phyloP scores from a whole-genome alignment of 352 stramenopile species.

The Phytophthora meadii region DNA sequence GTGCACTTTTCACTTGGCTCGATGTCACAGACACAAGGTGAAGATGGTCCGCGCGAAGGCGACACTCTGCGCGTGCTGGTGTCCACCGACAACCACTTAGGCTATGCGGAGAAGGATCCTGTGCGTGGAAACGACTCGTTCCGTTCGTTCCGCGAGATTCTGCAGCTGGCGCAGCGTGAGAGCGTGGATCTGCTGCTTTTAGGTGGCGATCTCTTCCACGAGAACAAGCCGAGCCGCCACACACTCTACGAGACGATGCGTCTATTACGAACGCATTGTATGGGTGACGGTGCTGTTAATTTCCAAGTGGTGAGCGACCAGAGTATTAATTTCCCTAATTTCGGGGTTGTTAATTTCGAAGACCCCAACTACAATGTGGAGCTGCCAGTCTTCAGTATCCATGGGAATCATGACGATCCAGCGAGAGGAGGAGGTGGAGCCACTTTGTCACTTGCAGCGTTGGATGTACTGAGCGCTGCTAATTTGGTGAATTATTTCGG shows the following conservation, averaged over 20 bases:
- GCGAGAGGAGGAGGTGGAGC: conserved; percentile 87
- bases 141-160: conserved; percentile 89
- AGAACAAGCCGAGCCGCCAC: conserved; percentile 97
- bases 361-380: conserved; percentile 95
- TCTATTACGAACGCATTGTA: conserved; percentile 95
- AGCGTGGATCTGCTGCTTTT: conserved; percentile 94
- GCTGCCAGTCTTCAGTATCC: conserved; percentile 98
- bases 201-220: conserved; percentile 98
- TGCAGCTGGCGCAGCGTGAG: conserved; percentile 69
- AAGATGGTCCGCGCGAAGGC: conserved; percentile 23
- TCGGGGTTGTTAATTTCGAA: conserved; percentile 96
- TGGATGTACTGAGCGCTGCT: conserved; percentile 95
- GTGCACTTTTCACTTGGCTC: background rate
- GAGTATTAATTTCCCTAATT: conserved; percentile 91
- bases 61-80: conserved; percentile 92
- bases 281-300: conserved; percentile 86
- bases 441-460: conserved; percentile 90
- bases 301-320: conserved; percentile 94
- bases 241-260: conserved; percentile 98
- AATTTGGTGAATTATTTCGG: conserved; percentile 99
- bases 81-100: conserved; percentile 99
- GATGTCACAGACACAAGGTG: conserved; percentile 19
- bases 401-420: conserved; percentile 99
- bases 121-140: conserved; percentile 95
- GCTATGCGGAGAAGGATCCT: conserved; percentile 96